Conservation (phyloP, 2,329 filamentous ascomycete genomes). For the Lachnellula subtilissima region DNA sequence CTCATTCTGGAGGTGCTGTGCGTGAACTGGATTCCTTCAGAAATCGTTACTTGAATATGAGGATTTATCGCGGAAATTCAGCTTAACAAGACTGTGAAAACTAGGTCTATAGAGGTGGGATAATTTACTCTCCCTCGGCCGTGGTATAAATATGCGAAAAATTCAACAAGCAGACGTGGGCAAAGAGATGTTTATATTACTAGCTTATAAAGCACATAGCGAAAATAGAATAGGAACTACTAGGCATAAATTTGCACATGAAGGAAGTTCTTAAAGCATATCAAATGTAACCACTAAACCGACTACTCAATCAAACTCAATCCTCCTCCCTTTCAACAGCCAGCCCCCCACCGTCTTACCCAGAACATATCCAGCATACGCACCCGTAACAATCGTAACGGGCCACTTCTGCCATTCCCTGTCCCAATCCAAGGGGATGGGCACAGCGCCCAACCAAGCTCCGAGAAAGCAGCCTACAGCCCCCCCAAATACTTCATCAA, state of each 20-base stretch:
- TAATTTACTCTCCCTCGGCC: no score
- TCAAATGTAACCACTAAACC: not conserved
- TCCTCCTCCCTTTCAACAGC: slow-evolving; percentile 29
- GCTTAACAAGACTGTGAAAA: no score
- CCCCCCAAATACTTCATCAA: slow-evolving; percentile 82
- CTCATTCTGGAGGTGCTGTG: no score
- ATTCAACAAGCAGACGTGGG: no score
- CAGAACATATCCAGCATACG: slow-evolving; percentile 71
- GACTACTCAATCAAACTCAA: slow-evolving; percentile 28
- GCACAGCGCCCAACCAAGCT: slow-evolving; percentile 89
- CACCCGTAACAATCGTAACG: slow-evolving; percentile 79
- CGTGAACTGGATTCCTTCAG: not conserved
- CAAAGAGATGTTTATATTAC: no score
- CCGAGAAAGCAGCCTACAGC: slow-evolving; percentile 74
- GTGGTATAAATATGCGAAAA: no score
- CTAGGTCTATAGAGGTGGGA: no score
- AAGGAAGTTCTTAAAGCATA: not conserved
- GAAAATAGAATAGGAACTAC: not conserved
- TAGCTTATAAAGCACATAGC: no score
- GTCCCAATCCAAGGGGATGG: slow-evolving; percentile 97
- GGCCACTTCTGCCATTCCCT: slow-evolving; percentile 99
- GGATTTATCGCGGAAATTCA: no score
- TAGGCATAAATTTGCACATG: not conserved
- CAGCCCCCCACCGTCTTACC: slow-evolving; percentile 58
- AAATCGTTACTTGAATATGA: not conserved